phyloP scores from a whole-genome alignment of 257 asterid genomes.

The Solanum medicagineum region DNA sequence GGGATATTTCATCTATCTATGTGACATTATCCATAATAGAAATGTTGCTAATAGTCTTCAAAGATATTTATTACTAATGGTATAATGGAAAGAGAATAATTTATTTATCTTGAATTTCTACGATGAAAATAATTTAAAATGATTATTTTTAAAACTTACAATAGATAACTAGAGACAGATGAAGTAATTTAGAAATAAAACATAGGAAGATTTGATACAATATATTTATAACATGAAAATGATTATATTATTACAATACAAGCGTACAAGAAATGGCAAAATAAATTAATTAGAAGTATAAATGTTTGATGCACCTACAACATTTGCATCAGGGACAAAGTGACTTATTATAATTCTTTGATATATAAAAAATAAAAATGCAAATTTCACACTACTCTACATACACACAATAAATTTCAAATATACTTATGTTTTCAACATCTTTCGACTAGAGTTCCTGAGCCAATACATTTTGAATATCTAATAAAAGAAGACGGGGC shows the following conservation, averaged over 20 bases:
- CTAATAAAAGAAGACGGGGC: neutral
- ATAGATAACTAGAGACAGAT: neutral
- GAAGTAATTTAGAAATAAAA: neutral
- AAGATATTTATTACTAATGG: neutral
- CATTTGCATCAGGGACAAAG: neutral
- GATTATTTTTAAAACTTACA: neutral
- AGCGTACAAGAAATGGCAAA: neutral
- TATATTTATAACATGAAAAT: neutral
- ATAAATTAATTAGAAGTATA: neutral
- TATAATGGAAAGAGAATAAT: neutral
- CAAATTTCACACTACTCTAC: neutral
- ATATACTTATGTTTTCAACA: neutral
- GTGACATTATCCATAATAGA: neutral
- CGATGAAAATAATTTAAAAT: accelerated
- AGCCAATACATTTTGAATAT: neutral
- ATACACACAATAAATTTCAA: neutral
- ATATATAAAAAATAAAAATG: neutral
- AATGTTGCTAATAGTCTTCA: neutral
- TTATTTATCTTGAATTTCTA: neutral
- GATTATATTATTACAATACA: slow-evolving; percentile 29
- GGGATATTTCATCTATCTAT: neutral
- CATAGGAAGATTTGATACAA: neutral
- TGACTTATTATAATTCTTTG: neutral
- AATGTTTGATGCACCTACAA: neutral
- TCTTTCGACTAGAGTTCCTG: slow-evolving; percentile 10